These are phyloP conservation scores for Trichothecium sympodiale DNA, from an alignment of 2,329 filamentous ascomycete genomes.

Conservation along the genomic window DNA sequence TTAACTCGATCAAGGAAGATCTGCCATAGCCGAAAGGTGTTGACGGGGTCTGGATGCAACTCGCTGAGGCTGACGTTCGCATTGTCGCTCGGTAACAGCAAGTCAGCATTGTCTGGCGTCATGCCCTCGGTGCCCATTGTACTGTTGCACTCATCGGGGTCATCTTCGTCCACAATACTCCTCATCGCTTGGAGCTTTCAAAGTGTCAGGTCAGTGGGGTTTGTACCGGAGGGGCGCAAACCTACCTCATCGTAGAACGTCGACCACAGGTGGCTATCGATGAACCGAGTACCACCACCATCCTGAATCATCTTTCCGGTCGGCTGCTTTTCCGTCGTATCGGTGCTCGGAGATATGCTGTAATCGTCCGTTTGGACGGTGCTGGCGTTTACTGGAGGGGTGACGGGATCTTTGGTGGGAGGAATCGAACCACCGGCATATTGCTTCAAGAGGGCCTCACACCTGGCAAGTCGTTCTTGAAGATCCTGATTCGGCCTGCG, in stretches of 20 bases:
- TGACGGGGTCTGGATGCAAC: conserved; percentile 53
- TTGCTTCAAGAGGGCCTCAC: conserved; percentile 46
- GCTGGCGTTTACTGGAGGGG: conserved; percentile 5
- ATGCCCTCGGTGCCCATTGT: conserved; percentile 35
- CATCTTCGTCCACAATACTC: conserved; percentile 41
- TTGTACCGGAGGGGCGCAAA: conserved; percentile 7
- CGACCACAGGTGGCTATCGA: conserved; percentile 44
- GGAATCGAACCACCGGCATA: conserved; percentile 32
- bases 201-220: conserved; percentile 2
- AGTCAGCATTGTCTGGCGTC: conserved; percentile 39
- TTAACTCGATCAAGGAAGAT: conserved; percentile 65
- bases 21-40: conserved; percentile 65
- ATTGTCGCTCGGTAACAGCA: conserved; percentile 33
- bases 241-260: conserved; percentile 46
- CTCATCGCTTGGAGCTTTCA: conserved; percentile 45
- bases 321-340: conserved; percentile 11
- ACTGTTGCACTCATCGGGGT: conserved; percentile 32
- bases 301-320: conserved; percentile 43
- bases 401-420: conserved; percentile 6
- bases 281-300: conserved; percentile 43
- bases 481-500: conserved; percentile 50
- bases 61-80: conserved; percentile 29
- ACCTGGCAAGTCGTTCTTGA: conserved; percentile 47
- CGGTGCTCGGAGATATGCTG: conserved; percentile 2
- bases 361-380: not conserved